Evolutionary conservation across 352 stramenopile species (phyloP).

Genomic region (Pythium brachiatum): DNA sequence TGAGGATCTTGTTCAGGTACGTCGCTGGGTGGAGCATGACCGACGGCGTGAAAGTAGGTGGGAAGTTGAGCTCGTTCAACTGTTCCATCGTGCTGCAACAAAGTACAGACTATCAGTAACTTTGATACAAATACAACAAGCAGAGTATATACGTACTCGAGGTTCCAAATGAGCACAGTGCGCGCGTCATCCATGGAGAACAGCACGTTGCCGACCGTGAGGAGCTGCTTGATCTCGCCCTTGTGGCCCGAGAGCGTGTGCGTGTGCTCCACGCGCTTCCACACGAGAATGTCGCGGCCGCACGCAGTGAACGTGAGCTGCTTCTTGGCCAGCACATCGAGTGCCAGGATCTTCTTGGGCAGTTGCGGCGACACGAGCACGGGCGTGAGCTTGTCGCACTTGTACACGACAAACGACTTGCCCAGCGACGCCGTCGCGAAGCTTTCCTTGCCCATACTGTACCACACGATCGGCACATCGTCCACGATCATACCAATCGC

Average conservation of each 20-base stretch:
- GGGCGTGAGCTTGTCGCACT: slow-evolving; percentile 86
- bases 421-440: slow-evolving; percentile 88
- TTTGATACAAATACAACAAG: neutral
- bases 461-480: slow-evolving; percentile 85
- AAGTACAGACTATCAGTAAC: slow-evolving; percentile 7
- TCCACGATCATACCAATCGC: slow-evolving; percentile 87
- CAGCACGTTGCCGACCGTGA: slow-evolving; percentile 62
- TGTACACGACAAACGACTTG: slow-evolving; percentile 91
- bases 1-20: slow-evolving; percentile 94
- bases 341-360: slow-evolving; percentile 70
- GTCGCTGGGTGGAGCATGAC: slow-evolving; percentile 89
- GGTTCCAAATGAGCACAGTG: slow-evolving; percentile 60
- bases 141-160: slow-evolving; percentile 34
- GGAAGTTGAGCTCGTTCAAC: slow-evolving; percentile 57
- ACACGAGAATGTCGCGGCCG: slow-evolving; percentile 68
- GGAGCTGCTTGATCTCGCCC: slow-evolving; percentile 50
- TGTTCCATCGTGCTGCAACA: slow-evolving; percentile 48
- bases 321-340: slow-evolving; percentile 60
- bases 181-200: slow-evolving; percentile 70
- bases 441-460: slow-evolving; percentile 83
- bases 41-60: slow-evolving; percentile 56
- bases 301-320: slow-evolving; percentile 80
- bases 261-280: slow-evolving; percentile 59
- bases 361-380: slow-evolving; percentile 80
- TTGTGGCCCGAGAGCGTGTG: slow-evolving; percentile 60